phyloP scores from a whole-genome alignment of 305 asterid species.

The Solanum chacoense region DNA sequence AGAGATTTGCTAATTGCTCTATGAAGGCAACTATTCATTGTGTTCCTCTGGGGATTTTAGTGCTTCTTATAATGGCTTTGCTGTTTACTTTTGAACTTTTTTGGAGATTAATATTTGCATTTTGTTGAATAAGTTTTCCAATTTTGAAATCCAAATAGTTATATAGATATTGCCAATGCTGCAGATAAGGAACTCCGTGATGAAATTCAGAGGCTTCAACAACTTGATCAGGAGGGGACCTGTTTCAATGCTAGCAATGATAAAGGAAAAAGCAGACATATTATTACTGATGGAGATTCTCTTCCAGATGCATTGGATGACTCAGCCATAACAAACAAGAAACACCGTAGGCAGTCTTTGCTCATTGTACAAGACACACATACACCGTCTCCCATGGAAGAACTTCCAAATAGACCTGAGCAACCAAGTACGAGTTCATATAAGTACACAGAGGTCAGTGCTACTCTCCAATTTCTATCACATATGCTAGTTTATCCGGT shows the following conservation, averaged over 20 bases:
- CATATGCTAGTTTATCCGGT: constrained; percentile 23
- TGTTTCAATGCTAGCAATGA: constrained; percentile 9
- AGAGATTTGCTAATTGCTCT: not conserved
- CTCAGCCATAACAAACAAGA: constrained; percentile 1
- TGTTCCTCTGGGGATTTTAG: not conserved
- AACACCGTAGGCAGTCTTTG: constrained; percentile 11
- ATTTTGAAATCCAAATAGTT: not conserved
- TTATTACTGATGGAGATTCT: constrained; percentile 4
- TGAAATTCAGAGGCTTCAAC: constrained; percentile 47
- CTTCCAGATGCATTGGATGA: constrained; percentile 2
- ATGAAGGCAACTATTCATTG: not conserved
- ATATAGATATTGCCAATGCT: not conserved
- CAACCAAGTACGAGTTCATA: constrained; percentile 14
- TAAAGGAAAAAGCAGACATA: constrained; percentile 7
- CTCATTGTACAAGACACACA: not conserved
- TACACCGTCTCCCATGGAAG: constrained; percentile 13
- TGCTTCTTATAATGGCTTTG: not conserved
- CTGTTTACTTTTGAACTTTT: not conserved
- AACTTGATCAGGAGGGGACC: constrained; percentile 22
- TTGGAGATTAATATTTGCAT: not conserved
- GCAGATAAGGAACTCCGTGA: constrained; percentile 51
- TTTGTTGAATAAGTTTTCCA: not conserved
- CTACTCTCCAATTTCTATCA: constrained; percentile 19
- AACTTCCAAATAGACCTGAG: constrained; percentile 5
- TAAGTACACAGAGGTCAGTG: constrained; percentile 17